Percentiles rank a stretch among this genome's conserved stretches.
Evolutionary conservation across 768 basidiomycete genomes (phyloP).

Genomic region (Leccinum disarticulatum): DNA sequence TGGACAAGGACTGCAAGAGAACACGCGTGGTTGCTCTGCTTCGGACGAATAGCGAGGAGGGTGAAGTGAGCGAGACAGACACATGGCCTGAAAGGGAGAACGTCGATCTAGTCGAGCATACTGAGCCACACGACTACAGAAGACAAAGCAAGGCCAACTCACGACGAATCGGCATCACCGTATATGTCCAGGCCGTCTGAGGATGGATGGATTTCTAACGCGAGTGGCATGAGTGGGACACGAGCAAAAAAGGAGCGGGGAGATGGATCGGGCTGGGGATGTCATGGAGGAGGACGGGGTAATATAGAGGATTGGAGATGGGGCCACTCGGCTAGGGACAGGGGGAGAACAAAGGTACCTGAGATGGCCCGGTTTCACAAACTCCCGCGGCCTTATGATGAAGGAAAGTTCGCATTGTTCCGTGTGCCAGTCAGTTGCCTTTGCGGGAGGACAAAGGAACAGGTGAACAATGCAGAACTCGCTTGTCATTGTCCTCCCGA

Average conservation of each 20-base stretch:
- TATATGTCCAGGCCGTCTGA: constrained; percentile 63
- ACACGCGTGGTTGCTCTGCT: constrained; percentile 46
- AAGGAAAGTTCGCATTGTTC: constrained; percentile 24
- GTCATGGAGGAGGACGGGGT: constrained; percentile 3
- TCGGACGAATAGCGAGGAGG: constrained; percentile 56
- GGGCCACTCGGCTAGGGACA: constrained; percentile 28
- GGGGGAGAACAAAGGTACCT: constrained; percentile 32
- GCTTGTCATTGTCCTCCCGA: constrained; percentile 24
- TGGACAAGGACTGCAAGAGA: constrained; percentile 63
- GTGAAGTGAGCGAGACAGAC: constrained; percentile 58
- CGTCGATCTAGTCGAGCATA: constrained; percentile 53
- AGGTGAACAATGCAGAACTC: constrained; percentile 33
- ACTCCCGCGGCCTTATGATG: neutral
- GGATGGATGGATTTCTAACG: constrained; percentile 61
- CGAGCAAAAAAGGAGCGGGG: neutral
- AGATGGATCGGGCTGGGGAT: constrained; percentile 14
- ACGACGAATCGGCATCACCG: constrained; percentile 67
- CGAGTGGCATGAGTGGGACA: constrained; percentile 54
- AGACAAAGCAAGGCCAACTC: constrained; percentile 28
- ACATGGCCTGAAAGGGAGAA: constrained; percentile 89
- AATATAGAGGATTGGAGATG: constrained; percentile 28
- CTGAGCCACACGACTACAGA: constrained; percentile 9
- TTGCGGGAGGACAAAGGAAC: constrained; percentile 31
- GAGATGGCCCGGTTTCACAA: neutral
- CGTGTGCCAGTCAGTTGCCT: constrained; percentile 22